Percentiles rank a stretch among this genome's conserved stretches.
Conservation (phyloP, 1,139 yeast genomes). For the Nakaseomyces glabratus region DNA sequence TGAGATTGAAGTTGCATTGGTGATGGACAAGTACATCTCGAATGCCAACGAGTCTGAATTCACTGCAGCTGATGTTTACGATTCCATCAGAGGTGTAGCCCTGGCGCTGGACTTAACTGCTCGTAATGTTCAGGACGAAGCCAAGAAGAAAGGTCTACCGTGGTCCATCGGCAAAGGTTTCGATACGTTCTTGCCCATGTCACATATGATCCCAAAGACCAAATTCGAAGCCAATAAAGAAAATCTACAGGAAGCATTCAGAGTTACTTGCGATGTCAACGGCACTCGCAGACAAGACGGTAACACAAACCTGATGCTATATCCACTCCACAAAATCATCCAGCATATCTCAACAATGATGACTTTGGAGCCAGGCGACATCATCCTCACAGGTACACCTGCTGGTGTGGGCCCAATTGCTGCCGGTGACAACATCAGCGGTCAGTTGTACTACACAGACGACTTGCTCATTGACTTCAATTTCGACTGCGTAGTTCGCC, state of each 20-base stretch:
- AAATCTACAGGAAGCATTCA: constrained; percentile 31
- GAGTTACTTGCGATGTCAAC: constrained; percentile 57
- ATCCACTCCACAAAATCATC: constrained; percentile 73
- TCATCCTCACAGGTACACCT: constrained; percentile 92
- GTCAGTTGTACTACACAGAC: constrained; percentile 50
- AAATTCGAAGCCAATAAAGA: constrained; percentile 67
- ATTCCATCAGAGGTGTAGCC: constrained; percentile 75
- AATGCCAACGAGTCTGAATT: constrained; percentile 46
- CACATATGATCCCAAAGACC: constrained; percentile 56
- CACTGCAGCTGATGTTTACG: constrained; percentile 59
- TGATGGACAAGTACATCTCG: constrained; percentile 55
- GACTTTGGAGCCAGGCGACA: constrained; percentile 86
- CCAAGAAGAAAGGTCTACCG: constrained; percentile 88
- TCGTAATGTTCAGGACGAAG: constrained; percentile 90
- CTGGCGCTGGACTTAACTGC: constrained; percentile 92
- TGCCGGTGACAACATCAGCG: constrained; percentile 71
- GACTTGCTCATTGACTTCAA: constrained; percentile 43
- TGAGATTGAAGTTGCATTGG: constrained; percentile 84
- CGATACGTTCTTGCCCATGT: constrained; percentile 86
- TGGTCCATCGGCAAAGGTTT: constrained; percentile 97
- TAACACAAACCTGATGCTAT: constrained; percentile 75
- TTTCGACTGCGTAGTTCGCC: constrained; percentile 56
- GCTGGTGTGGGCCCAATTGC: constrained; percentile 85
- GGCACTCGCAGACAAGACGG: constrained; percentile 67
- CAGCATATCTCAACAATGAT: constrained; percentile 76